phyloP scores from a whole-genome alignment of 2,329 filamentous ascomycete species.

The Coniochaeta prunicola region DNA sequence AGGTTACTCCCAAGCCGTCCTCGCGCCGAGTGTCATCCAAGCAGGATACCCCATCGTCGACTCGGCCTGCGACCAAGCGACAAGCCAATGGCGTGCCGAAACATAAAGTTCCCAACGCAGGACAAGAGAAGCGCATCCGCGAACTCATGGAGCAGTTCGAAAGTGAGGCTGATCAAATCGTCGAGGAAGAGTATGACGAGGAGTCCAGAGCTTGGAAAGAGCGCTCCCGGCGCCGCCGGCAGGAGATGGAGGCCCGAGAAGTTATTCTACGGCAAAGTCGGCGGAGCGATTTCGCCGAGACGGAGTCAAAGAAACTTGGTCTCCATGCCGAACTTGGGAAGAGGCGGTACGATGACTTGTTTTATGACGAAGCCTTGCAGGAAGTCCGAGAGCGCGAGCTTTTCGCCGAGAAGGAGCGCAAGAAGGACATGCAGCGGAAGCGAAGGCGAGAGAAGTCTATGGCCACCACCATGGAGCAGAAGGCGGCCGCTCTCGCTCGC shows the following conservation, averaged over 20 bases:
- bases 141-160: constrained; percentile 48
- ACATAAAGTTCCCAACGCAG: constrained; percentile 41
- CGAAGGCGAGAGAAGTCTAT: constrained; percentile 92
- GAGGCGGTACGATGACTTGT: constrained; percentile 65
- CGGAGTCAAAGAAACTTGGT: constrained; percentile 54
- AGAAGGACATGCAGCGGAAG: constrained; percentile 99
- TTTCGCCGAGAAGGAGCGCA: constrained; percentile 93
- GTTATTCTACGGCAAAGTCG: constrained; percentile 55
- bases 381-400: constrained; percentile 88
- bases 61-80: constrained; percentile 44
- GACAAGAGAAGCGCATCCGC: constrained; percentile 64
- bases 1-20: constrained; percentile 35
- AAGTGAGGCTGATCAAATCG: constrained; percentile 31
- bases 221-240: constrained; percentile 57
- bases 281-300: constrained; percentile 50
- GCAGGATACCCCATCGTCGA: constrained; percentile 33
- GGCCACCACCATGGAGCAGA: constrained; percentile 85
- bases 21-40: constrained; percentile 44
- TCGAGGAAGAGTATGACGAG: constrained; percentile 34
- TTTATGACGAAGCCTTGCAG: constrained; percentile 74
- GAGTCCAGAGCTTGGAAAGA: constrained; percentile 44
- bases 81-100: constrained; percentile 52
- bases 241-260: constrained; percentile 60
- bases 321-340: constrained; percentile 65
- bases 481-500: constrained; percentile 72